A percentile compares a stretch with the other conserved stretches of the same genome.
Conservation (phyloP, 2,329 filamentous ascomycete genomes). For the Epichloe baconii region DNA sequence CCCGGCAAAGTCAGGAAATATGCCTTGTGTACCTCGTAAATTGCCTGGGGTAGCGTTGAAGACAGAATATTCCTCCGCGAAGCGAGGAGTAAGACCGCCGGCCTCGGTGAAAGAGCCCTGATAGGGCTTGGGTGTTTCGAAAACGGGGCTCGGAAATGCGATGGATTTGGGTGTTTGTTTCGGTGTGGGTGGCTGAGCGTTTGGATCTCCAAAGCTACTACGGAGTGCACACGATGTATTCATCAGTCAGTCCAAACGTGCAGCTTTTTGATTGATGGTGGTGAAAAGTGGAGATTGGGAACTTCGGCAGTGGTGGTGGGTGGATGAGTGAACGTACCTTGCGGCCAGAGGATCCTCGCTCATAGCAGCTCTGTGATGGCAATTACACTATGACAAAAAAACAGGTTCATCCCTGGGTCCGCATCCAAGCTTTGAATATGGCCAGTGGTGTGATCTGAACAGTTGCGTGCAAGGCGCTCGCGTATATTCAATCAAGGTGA, state of each 20-base stretch:
- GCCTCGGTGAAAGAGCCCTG: constrained; percentile 35
- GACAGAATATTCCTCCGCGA: constrained; percentile 52
- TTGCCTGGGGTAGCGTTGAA: constrained; percentile 52
- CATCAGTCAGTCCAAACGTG: constrained; percentile 19
- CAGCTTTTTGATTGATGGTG: constrained; percentile 1
- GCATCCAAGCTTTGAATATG: not conserved
- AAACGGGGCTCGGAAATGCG: constrained; percentile 39
- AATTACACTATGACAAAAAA: constrained; percentile 7
- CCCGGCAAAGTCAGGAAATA: constrained; percentile 32
- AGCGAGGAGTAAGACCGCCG: constrained; percentile 45
- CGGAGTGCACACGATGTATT: constrained; percentile 7
- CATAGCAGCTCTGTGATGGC: constrained; percentile 38
- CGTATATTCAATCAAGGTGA: not conserved
- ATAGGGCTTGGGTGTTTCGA: constrained; percentile 41
- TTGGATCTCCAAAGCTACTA: constrained; percentile 49
- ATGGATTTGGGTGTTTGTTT: constrained; percentile 43
- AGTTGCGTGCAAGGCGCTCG: not conserved
- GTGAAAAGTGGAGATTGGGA: constrained; percentile 8
- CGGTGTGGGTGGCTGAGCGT: constrained; percentile 46
- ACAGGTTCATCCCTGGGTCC: constrained; percentile 9
- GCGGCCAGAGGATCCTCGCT: constrained; percentile 44
- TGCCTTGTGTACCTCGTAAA: constrained; percentile 31
- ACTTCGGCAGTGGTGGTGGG: constrained; percentile 3
- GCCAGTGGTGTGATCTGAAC: not conserved
- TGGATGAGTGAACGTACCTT: constrained; percentile 28